Conservation (phyloP, 1,284 basidiomycete species). For the Agaricales sp. region DNA sequence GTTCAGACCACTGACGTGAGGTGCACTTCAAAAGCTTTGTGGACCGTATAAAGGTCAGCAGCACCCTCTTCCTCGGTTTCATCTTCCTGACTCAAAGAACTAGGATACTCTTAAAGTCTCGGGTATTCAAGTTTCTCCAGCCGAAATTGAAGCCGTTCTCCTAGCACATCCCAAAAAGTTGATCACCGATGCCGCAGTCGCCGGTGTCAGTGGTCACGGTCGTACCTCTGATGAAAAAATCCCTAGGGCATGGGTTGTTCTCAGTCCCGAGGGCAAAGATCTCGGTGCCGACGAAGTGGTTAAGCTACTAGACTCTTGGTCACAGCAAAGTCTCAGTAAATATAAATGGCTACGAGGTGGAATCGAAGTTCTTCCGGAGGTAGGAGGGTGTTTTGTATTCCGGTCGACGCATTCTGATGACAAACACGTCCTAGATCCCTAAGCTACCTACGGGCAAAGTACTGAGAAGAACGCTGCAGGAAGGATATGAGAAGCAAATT, state of each 20-base stretch:
- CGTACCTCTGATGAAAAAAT: slow-evolving; percentile 28
- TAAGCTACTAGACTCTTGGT: slow-evolving; percentile 46
- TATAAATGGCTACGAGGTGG: slow-evolving; percentile 68
- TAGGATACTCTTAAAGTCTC: slow-evolving; percentile 34
- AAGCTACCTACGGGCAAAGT: slow-evolving; percentile 65
- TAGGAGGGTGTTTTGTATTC: slow-evolving; percentile 26
- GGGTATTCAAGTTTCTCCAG: slow-evolving; percentile 16
- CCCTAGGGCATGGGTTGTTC: background rate
- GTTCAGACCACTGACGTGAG: background rate
- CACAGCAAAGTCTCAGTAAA: slow-evolving; percentile 47
- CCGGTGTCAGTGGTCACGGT: slow-evolving; percentile 11
- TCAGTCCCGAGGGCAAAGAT: slow-evolving; percentile 28
- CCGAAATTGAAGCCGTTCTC: slow-evolving; percentile 15
- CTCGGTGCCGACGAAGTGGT: slow-evolving; percentile 31
- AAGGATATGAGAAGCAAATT: slow-evolving; percentile 39
- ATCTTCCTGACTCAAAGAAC: background rate
- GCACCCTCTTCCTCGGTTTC: background rate
- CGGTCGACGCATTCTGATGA: background rate
- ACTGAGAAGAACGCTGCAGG: slow-evolving; percentile 45
- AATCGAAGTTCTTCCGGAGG: slow-evolving; percentile 46
- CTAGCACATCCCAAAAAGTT: slow-evolving; percentile 24
- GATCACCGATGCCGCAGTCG: slow-evolving; percentile 17
- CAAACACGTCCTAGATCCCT: slow-evolving; percentile 45
- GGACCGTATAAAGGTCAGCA: background rate
- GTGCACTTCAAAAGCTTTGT: background rate